Conservation (phyloP, 2,329 filamentous ascomycete species). For the Tolypocladium cylindrosporum region DNA sequence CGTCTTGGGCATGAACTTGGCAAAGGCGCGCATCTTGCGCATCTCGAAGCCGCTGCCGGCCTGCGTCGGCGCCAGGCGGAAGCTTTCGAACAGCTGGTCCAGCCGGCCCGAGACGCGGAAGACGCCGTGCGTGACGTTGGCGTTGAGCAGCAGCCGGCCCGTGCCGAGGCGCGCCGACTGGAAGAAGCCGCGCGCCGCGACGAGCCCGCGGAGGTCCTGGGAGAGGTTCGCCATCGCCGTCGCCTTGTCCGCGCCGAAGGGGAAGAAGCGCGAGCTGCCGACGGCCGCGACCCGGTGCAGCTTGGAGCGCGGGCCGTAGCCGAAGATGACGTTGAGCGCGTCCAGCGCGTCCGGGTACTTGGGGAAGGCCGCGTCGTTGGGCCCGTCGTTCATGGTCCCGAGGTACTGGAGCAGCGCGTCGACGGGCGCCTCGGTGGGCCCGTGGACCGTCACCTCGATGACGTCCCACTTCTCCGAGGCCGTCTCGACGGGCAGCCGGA, state of each 20-base stretch:
- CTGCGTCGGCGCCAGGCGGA: constrained; percentile 10
- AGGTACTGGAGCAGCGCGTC: constrained; percentile 34
- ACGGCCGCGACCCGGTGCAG: constrained; percentile 25
- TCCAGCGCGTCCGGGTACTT: constrained; percentile 38
- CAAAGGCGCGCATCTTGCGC: constrained; percentile 16
- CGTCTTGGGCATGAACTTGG: constrained; percentile 28
- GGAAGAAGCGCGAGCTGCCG: constrained; percentile 40
- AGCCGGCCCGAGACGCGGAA: constrained; percentile 33
- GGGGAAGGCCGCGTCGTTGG: constrained; percentile 30
- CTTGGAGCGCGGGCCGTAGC: constrained; percentile 29
- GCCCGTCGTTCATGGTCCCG: constrained; percentile 27
- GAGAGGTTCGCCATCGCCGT: constrained; percentile 12
- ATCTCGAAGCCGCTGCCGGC: constrained; percentile 4
- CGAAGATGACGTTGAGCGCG: constrained; percentile 42
- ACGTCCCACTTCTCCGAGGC: constrained; percentile 19
- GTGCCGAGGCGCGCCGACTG: constrained; percentile 44
- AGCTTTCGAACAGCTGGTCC: constrained; percentile 19
- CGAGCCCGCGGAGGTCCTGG: constrained; percentile 19
- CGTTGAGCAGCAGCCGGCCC: constrained; percentile 42
- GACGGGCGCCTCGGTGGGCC: constrained; percentile 27
- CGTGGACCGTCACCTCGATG: constrained; percentile 31
- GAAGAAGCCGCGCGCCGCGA: constrained; percentile 43
- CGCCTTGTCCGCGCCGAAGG: constrained; percentile 22
- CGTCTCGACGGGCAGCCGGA: constrained; percentile 23
- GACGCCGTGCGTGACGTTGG: constrained; percentile 43